These are phyloP conservation scores for Nakazawaea peltata DNA, from an alignment of 805 yeast genomes.

Conservation along the genomic window DNA sequence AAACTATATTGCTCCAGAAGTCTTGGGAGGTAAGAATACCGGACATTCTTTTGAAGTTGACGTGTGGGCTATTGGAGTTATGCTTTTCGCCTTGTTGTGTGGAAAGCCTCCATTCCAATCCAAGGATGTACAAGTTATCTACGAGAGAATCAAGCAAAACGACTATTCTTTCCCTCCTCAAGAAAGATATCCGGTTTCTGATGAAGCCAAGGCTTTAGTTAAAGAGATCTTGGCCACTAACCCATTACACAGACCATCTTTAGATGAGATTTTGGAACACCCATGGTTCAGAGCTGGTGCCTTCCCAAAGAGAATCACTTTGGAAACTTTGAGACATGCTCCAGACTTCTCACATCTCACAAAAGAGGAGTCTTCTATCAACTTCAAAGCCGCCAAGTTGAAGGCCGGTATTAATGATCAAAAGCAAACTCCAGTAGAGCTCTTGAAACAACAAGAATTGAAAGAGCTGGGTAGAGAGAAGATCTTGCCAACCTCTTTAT, in stretches of 20 bases:
- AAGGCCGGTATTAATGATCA: slow-evolving; percentile 45
- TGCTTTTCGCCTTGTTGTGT: slow-evolving; percentile 84
- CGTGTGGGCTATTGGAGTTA: slow-evolving; percentile 96
- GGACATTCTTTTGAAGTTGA: slow-evolving; percentile 96
- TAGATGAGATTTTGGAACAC: slow-evolving; percentile 72
- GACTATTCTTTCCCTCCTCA: slow-evolving; percentile 76
- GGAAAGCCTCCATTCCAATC: slow-evolving; percentile 99
- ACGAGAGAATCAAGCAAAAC: slow-evolving; percentile 80
- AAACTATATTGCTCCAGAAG: slow-evolving; percentile 97
- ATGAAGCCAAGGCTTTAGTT: slow-evolving; percentile 68
- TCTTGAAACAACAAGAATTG: slow-evolving; percentile 52
- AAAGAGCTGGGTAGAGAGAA: slow-evolving; percentile 61
- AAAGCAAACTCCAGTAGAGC: slow-evolving; percentile 58
- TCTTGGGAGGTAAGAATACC: slow-evolving; percentile 73
- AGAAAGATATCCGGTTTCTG: slow-evolving; percentile 45
- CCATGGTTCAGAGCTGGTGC: slow-evolving; percentile 77
- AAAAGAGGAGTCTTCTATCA: slow-evolving; percentile 53
- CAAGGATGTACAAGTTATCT: slow-evolving; percentile 85
- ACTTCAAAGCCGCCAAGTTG: slow-evolving; percentile 59
- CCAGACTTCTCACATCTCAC: slow-evolving; percentile 53
- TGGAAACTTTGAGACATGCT: slow-evolving; percentile 49
- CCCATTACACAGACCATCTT: slow-evolving; percentile 74
- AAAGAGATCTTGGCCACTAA: slow-evolving; percentile 65
- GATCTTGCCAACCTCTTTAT: slow-evolving; percentile 78
- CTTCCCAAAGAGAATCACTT: slow-evolving; percentile 67